Evolutionary conservation across 139 green algal species (phyloP), one percentile per base, ranked within the genome.

Genomic region (Coccomyxa sp.): DNA sequence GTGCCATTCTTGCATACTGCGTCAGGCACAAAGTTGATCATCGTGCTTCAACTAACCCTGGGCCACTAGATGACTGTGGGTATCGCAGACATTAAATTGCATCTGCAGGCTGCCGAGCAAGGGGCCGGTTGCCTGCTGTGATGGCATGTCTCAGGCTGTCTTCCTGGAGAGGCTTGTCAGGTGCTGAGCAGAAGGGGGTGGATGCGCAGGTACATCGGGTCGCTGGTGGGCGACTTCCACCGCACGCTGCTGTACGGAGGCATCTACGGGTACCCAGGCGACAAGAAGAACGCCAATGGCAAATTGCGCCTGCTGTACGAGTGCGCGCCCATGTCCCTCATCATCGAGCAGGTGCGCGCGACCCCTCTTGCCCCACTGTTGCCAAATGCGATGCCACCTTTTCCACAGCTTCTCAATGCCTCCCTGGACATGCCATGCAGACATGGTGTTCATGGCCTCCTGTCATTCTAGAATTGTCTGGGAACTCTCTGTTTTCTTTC

Each of bases 251-350:
- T 99, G 78, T 99, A 99, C 86, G 96, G 93, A 71, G 96, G 93
- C 87, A 98, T 99, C 92, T 99, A 98, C 88, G 96, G 96, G 82
- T 99, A 99, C 93, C 96, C 96, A 71, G 89, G 88, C 31, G 96
- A 99, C 89, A 88, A 75, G 13, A 98, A 96, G 87, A 99, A 97
- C 92, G 83, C 88, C 76, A 99, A 93, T 88, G 96, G 96, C 89
- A 99, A 99, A 94, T 93, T 99, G 83, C 91, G 96, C 58, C 91
- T 99, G 88, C 93, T 99, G 91, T 99, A 99, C 88, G 96, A 99
- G 93, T 99, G 96, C 87, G 96, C 96, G 23, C 96, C 96, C 82
- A 99, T 98, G 95, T 94, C 87, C 78, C 94, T 95, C 89, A 91
- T 98, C 79, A 87, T 91, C 45, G 96, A 99, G 92, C 94, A 97